Evolutionary conservation across 768 basidiomycete genomes (phyloP).

Genomic region (Mycena leptocephala): DNA sequence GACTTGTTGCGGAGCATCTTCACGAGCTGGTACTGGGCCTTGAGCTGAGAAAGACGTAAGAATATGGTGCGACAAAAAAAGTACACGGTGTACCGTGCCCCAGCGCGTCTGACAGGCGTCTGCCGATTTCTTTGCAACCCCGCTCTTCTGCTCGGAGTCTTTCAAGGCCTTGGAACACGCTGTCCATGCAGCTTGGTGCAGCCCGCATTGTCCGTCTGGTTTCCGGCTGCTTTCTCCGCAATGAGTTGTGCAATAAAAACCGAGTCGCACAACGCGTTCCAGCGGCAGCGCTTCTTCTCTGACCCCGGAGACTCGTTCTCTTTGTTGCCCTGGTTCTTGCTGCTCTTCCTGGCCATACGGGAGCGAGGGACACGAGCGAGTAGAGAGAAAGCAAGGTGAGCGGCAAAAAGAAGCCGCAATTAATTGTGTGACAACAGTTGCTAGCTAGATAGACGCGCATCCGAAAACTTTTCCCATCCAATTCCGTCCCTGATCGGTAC

Average conservation of each 20-base stretch:
- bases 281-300: not conserved
- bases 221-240: not conserved
- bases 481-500: not conserved
- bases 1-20: not conserved
- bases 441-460: not conserved
- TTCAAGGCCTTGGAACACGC: not conserved
- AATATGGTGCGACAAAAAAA: not conserved
- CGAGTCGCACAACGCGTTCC: not conserved
- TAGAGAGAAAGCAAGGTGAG: not conserved
- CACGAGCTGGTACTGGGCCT: not conserved
- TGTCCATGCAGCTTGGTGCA: not conserved
- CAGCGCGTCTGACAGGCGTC: slow-evolving; percentile 6
- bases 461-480: not conserved
- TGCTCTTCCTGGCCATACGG: not conserved
- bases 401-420: not conserved
- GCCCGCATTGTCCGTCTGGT: slow-evolving; percentile 9
- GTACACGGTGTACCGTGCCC: not conserved
- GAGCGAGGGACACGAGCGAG: not conserved
- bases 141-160: not conserved
- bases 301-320: not conserved
- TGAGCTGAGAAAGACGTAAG: no score
- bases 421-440: not conserved
- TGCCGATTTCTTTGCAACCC: not conserved
- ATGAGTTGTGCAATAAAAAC: not conserved
- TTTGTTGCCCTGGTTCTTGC: not conserved